phyloP scores from a whole-genome alignment of 2,329 filamentous ascomycete species.

The Coniochaeta prunicola region DNA sequence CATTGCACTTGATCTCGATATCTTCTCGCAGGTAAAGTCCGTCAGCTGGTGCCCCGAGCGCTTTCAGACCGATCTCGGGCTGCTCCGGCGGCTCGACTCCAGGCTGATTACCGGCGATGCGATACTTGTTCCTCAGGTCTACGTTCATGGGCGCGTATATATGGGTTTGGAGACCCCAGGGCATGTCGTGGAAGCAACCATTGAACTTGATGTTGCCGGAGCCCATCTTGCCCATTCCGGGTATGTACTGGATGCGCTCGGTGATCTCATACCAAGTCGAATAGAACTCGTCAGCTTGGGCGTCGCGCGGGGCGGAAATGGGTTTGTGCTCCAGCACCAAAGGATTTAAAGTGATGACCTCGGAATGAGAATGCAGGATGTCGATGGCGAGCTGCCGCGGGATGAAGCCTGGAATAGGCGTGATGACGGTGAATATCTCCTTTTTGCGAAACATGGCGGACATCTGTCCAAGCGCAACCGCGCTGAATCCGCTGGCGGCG shows the following conservation, averaged over 20 bases:
- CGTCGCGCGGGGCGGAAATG: slow-evolving; percentile 60
- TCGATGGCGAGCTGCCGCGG: slow-evolving; percentile 66
- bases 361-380: slow-evolving; percentile 63
- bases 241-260: slow-evolving; percentile 61
- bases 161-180: slow-evolving; percentile 65
- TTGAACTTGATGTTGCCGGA: slow-evolving; percentile 62
- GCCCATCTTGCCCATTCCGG: slow-evolving; percentile 58
- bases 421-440: slow-evolving; percentile 60
- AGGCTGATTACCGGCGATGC: slow-evolving; percentile 61
- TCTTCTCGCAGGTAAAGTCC: slow-evolving; percentile 64
- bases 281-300: slow-evolving; percentile 63
- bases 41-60: slow-evolving; percentile 52
- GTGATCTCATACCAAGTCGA: slow-evolving; percentile 69
- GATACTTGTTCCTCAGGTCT: slow-evolving; percentile 62
- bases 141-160: slow-evolving; percentile 61
- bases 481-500: neutral
- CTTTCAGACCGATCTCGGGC: slow-evolving; percentile 52
- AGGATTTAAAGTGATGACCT: slow-evolving; percentile 65
- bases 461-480: neutral
- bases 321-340: slow-evolving; percentile 57
- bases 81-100: slow-evolving; percentile 55
- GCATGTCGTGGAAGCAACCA: slow-evolving; percentile 65
- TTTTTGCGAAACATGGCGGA: slow-evolving; percentile 51
- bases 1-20: slow-evolving; percentile 63
- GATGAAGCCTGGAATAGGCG: slow-evolving; percentile 62